A percentile compares a stretch with the other conserved stretches of the same genome.
Conservation (phyloP, 2,329 filamentous ascomycete genomes). For the Penicillium sp. region DNA sequence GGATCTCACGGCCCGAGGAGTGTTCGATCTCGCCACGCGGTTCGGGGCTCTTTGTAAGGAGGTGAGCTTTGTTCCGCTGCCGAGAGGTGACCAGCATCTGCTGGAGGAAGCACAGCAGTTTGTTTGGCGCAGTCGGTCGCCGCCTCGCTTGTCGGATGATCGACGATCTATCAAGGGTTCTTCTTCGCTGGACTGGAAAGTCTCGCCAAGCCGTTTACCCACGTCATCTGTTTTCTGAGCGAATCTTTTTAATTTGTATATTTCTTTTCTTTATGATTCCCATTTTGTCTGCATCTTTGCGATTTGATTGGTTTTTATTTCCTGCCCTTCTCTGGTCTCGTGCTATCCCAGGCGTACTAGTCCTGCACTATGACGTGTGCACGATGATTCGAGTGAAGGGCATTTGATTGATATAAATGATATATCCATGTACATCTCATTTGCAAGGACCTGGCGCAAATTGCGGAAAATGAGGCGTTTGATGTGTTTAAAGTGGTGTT, state of each 20-base stretch:
- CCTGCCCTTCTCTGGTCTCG: neutral
- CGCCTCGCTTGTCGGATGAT: neutral
- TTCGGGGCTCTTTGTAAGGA: conserved; percentile 31
- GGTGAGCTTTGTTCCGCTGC: conserved; percentile 34
- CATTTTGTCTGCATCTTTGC: neutral
- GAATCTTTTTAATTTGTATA: neutral
- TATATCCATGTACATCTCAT: neutral
- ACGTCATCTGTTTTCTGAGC: conserved; percentile 4
- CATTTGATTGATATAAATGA: neutral
- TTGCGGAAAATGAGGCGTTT: neutral
- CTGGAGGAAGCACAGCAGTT: conserved; percentile 26
- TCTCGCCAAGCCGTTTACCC: neutral
- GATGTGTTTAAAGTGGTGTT: neutral
- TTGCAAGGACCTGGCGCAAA: conserved; percentile 1
- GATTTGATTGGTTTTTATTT: neutral
- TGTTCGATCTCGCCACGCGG: conserved; percentile 31
- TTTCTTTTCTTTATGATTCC: neutral
- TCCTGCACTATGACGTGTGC: neutral
- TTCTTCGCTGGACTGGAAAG: conserved; percentile 4
- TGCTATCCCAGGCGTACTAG: neutral
- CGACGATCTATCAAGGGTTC: conserved; percentile 4
- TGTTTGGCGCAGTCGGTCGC: conserved; percentile 15
- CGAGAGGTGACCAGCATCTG: conserved; percentile 27
- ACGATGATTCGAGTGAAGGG: neutral
- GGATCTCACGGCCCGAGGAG: conserved; percentile 32